Base-by-base conservation (phyloP, 257 asterid species). In the Fraxinus quadrangulata region DNA sequence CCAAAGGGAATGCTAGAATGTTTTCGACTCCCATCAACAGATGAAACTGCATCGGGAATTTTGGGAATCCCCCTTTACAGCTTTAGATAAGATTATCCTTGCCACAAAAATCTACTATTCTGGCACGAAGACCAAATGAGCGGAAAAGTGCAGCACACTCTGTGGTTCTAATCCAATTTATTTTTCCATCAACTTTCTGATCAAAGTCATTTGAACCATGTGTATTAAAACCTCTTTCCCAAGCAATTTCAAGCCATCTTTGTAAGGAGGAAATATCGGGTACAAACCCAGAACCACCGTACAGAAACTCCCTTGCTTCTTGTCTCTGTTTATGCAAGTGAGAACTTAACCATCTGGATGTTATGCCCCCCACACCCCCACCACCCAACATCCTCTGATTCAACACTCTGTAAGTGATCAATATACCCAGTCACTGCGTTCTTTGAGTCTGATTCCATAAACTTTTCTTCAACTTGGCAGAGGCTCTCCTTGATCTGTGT, bases 331-430 rank as follows among this genome's bases (percentile, higher is more conserved):
- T 84, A 78, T 93, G 90, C 89, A 93, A 87, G 83, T 93, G 89
- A 30, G 99, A 95, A 82, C 94, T 87, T 87, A 71, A 95, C 96
- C 98, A 95, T 88, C 88, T 95, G 99, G 82, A 95, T 93, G 83
- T 95, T 95, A 65, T 96, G 96, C 99, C 99, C 93, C 49, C 99
- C 99, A 74, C 99, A 92, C 10, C 99, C 99, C 99, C 99, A 95
- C 51, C 96, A 95, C 51, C 96, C 98, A 7, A 39, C 83, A 75
- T 91, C 98, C 84, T 83, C 91, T 1, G 86, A 85, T 45, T 77
- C 80, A 24, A 65, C 79, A 81, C 96, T 83, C 83, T 91, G 89
- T 80, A 91, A 89, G 84, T 93, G 99, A 85, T 92, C 99, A 19
- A 93, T 84, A 65, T 85, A 86, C 76, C 93, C 96, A 49, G 88